Percentiles rank a stretch among this genome's conserved stretches.
These are phyloP conservation scores for Nicotiana rustica DNA, from an alignment of 305 asterid species.

Conservation along the genomic window DNA sequence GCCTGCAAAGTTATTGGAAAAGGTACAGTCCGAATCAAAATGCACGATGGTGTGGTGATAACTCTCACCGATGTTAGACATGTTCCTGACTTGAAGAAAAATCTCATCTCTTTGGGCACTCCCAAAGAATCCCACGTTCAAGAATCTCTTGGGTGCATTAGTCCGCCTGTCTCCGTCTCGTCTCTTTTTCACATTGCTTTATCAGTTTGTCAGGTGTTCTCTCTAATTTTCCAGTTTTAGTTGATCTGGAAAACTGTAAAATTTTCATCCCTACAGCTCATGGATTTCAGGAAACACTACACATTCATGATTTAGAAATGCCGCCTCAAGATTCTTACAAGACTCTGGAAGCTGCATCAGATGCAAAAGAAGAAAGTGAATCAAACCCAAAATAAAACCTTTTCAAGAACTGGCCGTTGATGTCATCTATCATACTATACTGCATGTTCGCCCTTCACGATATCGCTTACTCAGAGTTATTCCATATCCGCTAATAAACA, in stretches of 20 bases:
- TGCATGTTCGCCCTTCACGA: slow-evolving; percentile 93
- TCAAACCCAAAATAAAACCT: slow-evolving; percentile 55
- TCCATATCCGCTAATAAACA: neutral
- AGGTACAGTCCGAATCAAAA: no score
- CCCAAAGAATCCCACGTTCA: no score
- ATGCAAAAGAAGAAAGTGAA: slow-evolving; percentile 32
- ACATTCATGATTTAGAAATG: slow-evolving; percentile 55
- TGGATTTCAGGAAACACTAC: slow-evolving; percentile 75
- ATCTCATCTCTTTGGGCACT: no score
- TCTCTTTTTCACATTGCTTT: neutral
- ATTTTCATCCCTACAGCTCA: neutral
- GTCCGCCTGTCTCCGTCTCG: neutral
- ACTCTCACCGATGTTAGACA: no score
- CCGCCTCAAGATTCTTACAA: slow-evolving; percentile 47
- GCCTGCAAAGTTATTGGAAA: no score
- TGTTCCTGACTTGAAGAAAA: no score
- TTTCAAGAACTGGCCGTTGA: slow-evolving; percentile 87
- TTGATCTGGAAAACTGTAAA: neutral
- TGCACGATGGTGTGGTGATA: no score
- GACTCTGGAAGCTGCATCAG: slow-evolving; percentile 59
- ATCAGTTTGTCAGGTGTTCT: neutral
- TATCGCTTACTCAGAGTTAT: slow-evolving; percentile 93
- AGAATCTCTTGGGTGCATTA: neutral
- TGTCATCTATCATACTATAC: slow-evolving; percentile 86
- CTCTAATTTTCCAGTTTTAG: neutral